These are phyloP conservation scores for Chaetomiaceae sp. DNA, from an alignment of 2,329 filamentous ascomycete species.

Conservation along the genomic window DNA sequence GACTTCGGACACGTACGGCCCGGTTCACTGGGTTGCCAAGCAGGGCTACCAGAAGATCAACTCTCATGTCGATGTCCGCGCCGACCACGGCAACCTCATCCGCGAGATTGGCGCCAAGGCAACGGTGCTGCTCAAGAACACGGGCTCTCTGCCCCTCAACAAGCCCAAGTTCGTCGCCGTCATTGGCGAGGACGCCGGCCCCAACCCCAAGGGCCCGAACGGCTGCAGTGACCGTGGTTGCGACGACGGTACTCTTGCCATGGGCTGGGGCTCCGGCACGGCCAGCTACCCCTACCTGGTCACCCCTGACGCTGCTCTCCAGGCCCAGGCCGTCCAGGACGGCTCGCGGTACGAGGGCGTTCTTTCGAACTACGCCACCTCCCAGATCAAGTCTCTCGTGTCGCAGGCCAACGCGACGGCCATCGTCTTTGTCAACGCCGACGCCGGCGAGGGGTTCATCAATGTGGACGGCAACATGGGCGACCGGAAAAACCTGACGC, in stretches of 20 bases:
- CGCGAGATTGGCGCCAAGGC: conserved; percentile 74
- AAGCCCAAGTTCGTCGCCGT: conserved; percentile 71
- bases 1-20: conserved; percentile 72
- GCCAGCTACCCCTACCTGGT: conserved; percentile 72
- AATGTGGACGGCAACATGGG: conserved; percentile 76
- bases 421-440: conserved; percentile 85
- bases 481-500: conserved; percentile 86
- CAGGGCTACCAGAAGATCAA: conserved; percentile 67
- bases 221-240: conserved; percentile 67
- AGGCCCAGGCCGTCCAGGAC: conserved; percentile 57
- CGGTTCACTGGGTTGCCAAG: conserved; percentile 58
- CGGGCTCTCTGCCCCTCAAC: conserved; percentile 68
- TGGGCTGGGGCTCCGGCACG: conserved; percentile 76
- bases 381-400: conserved; percentile 57
- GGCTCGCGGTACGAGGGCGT: conserved; percentile 61
- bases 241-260: conserved; percentile 59
- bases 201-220: conserved; percentile 72
- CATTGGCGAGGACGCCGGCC: conserved; percentile 78
- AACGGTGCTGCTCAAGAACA: conserved; percentile 87
- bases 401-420: conserved; percentile 61
- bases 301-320: conserved; percentile 67
- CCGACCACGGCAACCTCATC: conserved; percentile 67
- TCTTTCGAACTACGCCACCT: conserved; percentile 59
- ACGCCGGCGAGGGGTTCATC: conserved; percentile 85
- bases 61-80: conserved; percentile 77